Conservation (phyloP, 352 stramenopile genomes). For the Phytophthora nicotianae region DNA sequence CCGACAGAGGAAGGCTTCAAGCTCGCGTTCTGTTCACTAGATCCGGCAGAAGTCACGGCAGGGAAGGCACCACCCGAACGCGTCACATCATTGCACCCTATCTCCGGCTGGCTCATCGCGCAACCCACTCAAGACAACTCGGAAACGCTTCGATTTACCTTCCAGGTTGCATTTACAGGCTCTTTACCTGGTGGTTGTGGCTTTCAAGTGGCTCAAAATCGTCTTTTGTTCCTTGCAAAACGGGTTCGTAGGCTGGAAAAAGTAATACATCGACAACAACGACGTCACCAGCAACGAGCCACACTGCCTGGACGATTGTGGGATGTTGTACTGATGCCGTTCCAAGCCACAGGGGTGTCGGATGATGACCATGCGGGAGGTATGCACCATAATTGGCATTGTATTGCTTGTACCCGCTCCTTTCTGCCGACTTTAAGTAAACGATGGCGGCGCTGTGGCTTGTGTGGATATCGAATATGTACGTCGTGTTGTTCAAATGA, state of each 20-base stretch:
- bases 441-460: conserved; percentile 29
- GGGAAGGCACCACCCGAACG: conserved; percentile 28
- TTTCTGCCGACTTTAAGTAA: conserved; percentile 23
- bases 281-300: conserved; percentile 11
- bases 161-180: conserved; percentile 27
- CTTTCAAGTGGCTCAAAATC: conserved; percentile 20
- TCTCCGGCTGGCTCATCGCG: conserved; percentile 30
- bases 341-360: conserved; percentile 10
- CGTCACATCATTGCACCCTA: conserved; percentile 25
- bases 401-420: conserved; percentile 33
- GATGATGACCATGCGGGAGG: conserved; percentile 11
- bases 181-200: conserved; percentile 12
- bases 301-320: conserved; percentile 15
- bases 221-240: conserved; percentile 29
- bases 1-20: conserved; percentile 28
- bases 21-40: conserved; percentile 29
- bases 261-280: conserved; percentile 18
- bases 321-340: conserved; percentile 10
- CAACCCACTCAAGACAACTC: conserved; percentile 10
- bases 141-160: conserved; percentile 25
- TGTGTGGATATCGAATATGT: conserved; percentile 41
- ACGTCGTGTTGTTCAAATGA: conserved; percentile 31
- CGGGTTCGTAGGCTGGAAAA: conserved; percentile 29
- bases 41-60: conserved; percentile 16
- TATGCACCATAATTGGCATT: conserved; percentile 33